Base-by-base conservation (phyloP, 2,329 filamentous ascomycete genomes). In the Chaetoscypha palmicola region DNA sequence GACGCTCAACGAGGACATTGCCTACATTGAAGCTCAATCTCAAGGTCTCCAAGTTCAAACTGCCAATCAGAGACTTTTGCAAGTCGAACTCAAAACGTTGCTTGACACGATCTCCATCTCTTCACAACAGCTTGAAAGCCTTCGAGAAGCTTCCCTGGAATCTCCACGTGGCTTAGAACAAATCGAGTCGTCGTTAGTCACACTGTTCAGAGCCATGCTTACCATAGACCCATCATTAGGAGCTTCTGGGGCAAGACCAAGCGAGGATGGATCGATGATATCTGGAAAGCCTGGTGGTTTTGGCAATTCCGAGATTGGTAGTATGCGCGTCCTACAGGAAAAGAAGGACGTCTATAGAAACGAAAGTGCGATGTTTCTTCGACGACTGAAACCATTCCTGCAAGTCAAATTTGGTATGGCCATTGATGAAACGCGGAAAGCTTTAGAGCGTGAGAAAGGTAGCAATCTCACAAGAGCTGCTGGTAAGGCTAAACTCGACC, bases 1-100 rank as follows among this genome's bases (percentile, higher is more conserved):
- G 84, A 97, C 90, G 38, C 73, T 98, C 22, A 89, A 90, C 45
- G 91, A 97, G 38, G 92, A 98, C 58, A 94, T 98, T 56, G 83
- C 89, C 3, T 97, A 94, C 62, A 97, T 98, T 52, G 92, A 98
- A 68, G 89, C 92, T 2, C 92, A 98, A 65, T 90, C 88, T 5
- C 91, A 98, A 66, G 92, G 92, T 70, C 70, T 98, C 36, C 92
- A 98, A 59, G 91, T 98, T 5, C 92, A 97, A 65, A 91, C 91
- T 16, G 88, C 92, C 31, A 98, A 98, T 58, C 92, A 98, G 63
- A 95, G 95, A 63, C 75, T 95, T 21, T 74, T 98, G 36, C 58
- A 91, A 63, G 86, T 83, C 50, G 92, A 98, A 64, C 74, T 98
- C 1, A 81, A 94, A 62, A 85, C 83, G 24, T 71, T 97, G n/a